Conservation (phyloP, 1,284 basidiomycete species). For the Leucoagaricus sp. region DNA sequence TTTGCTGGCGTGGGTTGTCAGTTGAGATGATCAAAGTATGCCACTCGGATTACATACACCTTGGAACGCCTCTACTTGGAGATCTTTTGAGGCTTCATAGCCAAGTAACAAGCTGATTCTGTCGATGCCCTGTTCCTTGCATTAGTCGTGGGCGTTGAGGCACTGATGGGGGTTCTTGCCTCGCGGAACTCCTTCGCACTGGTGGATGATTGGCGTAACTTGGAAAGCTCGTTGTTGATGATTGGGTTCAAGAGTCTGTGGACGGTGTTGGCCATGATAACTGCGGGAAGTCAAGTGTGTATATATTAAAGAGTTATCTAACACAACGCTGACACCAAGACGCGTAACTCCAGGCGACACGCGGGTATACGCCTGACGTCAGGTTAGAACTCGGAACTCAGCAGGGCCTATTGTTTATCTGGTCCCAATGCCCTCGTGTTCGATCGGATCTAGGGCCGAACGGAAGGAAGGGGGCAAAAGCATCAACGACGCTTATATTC, state of each 20-base stretch:
- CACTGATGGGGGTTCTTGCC: conserved; percentile 36
- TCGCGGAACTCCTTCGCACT: conserved; percentile 78
- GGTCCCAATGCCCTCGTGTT: conserved; percentile 15
- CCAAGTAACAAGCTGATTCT: conserved; percentile 75
- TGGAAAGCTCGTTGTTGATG: conserved; percentile 70
- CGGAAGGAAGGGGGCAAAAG: too few species aligned
- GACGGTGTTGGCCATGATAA: conserved; percentile 35
- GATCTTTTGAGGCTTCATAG: conserved; percentile 69
- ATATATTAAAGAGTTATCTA: conserved; percentile 7
- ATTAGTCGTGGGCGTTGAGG: neutral
- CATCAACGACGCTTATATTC: conserved; percentile 92
- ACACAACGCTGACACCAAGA: neutral
- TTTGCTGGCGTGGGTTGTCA: conserved; percentile 40
- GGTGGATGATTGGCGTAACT: conserved; percentile 65
- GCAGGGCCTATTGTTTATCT: conserved; percentile 7
- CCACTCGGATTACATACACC: conserved; percentile 49
- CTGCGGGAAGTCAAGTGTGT: conserved; percentile 6
- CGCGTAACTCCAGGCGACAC: neutral
- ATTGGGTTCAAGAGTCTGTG: conserved; percentile 73
- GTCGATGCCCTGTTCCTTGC: conserved; percentile 54
- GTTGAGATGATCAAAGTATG: neutral
- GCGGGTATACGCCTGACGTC: neutral
- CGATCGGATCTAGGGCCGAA: neutral
- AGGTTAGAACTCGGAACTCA: neutral
- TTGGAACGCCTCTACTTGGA: conserved; percentile 60